Base-by-base conservation (phyloP, 345 rosid genomes). In the Ceriops decandra region DNA sequence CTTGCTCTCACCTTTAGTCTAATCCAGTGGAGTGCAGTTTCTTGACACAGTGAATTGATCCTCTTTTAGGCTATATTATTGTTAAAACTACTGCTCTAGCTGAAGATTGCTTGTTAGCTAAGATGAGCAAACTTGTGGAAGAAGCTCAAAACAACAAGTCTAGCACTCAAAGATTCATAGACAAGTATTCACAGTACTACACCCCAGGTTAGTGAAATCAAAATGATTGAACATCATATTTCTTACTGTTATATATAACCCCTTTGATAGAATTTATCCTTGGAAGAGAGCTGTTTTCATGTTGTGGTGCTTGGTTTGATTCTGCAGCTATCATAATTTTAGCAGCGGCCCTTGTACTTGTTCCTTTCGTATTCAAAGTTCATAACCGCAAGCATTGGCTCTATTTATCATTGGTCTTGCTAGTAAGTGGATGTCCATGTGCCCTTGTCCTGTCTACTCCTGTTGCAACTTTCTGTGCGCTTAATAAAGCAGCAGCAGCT, bases 381-480 rank as follows among this genome's bases (percentile, higher is more conserved):
- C 79, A 71, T 4, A 74, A 87, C 73, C 73, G 24, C 36, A 73
- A 60, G 13, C 80, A 84, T 30, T 92, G 98, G 98, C 65, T 95
- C 66, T 86, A 83, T 70, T 79, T 95, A 65, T 93, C 98, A 59
- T 67, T 95, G 60, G 99, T 95, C 16, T 87, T 90, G 54, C 64
- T 95, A 70, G 99, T 95, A 21, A 92, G 96, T 64, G 96, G 92
- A 60, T 95, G 99, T 60, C 99, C 98, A 32, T 95, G 99, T 68
- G 93, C 92, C 2, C 90, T 95, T 6, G 78, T 95, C 64, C 89
- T 95, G 57, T 95, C 99, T 8, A 92, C 99, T 31, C 99, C 98
- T 11, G 91, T 92, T 60, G 98, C 87, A 27, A 90, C 87, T 46
- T 95, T 90, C 74, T 92, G 99, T 76, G 96, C 96, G 21, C 93